Percentiles rank a stretch among this genome's conserved stretches.
phyloP scores from a whole-genome alignment of 345 rosid genomes.

The Linum tenue region DNA sequence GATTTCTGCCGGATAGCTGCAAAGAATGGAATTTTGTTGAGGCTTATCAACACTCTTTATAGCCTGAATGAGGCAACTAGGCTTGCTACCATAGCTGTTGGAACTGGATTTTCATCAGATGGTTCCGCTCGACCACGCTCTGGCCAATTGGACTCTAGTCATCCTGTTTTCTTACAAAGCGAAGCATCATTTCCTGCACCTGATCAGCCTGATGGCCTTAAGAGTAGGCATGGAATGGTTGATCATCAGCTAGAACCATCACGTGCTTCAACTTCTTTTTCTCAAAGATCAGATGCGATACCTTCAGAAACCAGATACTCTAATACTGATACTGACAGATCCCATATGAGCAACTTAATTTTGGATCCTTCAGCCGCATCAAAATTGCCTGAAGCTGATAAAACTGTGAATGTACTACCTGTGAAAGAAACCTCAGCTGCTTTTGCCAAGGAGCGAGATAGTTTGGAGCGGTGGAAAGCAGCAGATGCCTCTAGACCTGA shows the following conservation, averaged over 20 bases:
- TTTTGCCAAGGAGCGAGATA: constrained; percentile 33
- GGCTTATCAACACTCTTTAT: constrained; percentile 89
- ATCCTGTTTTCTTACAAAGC: constrained; percentile 52
- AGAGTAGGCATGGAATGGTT: constrained; percentile 46
- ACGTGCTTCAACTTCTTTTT: constrained; percentile 59
- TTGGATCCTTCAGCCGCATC: constrained; percentile 35
- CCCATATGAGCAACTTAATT: constrained; percentile 48
- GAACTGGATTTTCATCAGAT: constrained; percentile 47
- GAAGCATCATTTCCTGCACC: constrained; percentile 37
- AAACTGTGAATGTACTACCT: constrained; percentile 19
- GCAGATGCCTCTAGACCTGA: constrained; percentile 40
- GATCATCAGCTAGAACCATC: constrained; percentile 60
- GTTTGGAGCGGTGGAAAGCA: constrained; percentile 33
- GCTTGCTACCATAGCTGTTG: constrained; percentile 62
- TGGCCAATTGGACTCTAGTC: constrained; percentile 62
- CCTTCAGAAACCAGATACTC: constrained; percentile 41
- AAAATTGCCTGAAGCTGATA: constrained; percentile 36
- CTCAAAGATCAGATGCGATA: constrained; percentile 58
- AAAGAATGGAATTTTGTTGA: constrained; percentile 69
- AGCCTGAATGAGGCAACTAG: constrained; percentile 95
- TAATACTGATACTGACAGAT: constrained; percentile 45
- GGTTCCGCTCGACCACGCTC: constrained; percentile 53
- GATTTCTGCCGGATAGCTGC: constrained; percentile 96
- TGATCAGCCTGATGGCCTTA: constrained; percentile 57
- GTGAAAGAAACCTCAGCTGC: constrained; percentile 23